These are phyloP conservation scores for Stemphylium vesicarium DNA, from an alignment of 2,329 filamentous ascomycete genomes.

Conservation along the genomic window DNA sequence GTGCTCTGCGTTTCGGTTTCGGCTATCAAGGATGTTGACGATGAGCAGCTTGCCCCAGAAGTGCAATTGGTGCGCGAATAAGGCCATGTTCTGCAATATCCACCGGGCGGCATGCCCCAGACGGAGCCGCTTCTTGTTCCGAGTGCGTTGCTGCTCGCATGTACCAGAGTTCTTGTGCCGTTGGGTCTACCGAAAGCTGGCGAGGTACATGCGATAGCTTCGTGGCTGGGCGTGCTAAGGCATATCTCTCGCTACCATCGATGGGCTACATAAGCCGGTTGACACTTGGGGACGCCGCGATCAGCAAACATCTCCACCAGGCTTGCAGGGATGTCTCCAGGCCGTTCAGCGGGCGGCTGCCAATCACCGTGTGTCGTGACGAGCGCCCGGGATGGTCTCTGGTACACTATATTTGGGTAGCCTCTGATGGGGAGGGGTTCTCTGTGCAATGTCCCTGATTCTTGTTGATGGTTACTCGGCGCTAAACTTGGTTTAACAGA, in stretches of 20 bases:
- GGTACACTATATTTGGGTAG: constrained; percentile 43
- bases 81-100: constrained; percentile 17
- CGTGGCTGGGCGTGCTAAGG: constrained; percentile 32
- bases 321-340: constrained; percentile 40
- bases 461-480: constrained; percentile 33
- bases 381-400: constrained; percentile 29
- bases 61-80: constrained; percentile 25
- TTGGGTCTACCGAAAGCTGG: constrained; percentile 20
- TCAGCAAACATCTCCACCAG: constrained; percentile 48
- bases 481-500: constrained; percentile 24
- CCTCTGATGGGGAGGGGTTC: constrained; percentile 32
- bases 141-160: neutral
- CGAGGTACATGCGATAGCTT: constrained; percentile 10
- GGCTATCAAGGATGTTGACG: constrained; percentile 30
- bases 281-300: constrained; percentile 32
- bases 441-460: constrained; percentile 35
- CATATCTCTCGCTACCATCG: constrained; percentile 28
- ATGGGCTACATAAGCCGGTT: constrained; percentile 35
- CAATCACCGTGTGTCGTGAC: constrained; percentile 38
- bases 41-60: constrained; percentile 12
- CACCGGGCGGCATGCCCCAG: constrained; percentile 2
- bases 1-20: constrained; percentile 42
- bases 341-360: constrained; percentile 30
- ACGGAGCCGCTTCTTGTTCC: neutral
- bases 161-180: constrained; percentile 21